phyloP scores from a whole-genome alignment of 2,329 filamentous ascomycete species.

The Huntiella abstrusa region DNA sequence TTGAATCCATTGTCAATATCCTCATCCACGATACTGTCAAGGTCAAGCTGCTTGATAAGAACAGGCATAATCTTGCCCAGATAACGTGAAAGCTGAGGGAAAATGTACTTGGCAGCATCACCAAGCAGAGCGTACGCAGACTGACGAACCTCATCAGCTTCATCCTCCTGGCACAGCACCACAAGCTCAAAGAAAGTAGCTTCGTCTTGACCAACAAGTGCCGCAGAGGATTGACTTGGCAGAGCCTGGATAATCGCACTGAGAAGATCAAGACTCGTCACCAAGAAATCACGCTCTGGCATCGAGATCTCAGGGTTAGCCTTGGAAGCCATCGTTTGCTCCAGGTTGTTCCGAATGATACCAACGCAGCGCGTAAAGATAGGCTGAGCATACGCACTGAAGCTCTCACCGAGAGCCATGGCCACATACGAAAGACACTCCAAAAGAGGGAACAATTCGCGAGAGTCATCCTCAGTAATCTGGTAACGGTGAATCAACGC shows the following conservation, averaged over 20 bases:
- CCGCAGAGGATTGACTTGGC: slow-evolving; percentile 50
- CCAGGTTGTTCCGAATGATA: slow-evolving; percentile 80
- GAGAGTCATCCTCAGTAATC: slow-evolving; percentile 68
- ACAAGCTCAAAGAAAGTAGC: slow-evolving; percentile 81
- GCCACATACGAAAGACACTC: slow-evolving; percentile 93
- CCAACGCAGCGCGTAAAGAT: slow-evolving; percentile 78
- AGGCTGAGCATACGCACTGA: slow-evolving; percentile 66
- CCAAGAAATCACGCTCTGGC: slow-evolving; percentile 91
- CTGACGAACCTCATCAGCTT: slow-evolving; percentile 80
- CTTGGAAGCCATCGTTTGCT: slow-evolving; percentile 54
- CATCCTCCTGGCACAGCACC: slow-evolving; percentile 80
- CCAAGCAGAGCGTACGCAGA: slow-evolving; percentile 89
- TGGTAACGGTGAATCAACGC: slow-evolving; percentile 78
- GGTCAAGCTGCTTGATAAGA: slow-evolving; percentile 71
- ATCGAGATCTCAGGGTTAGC: slow-evolving; percentile 51
- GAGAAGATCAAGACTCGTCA: slow-evolving; percentile 83
- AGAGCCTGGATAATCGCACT: slow-evolving; percentile 88
- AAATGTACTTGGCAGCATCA: slow-evolving; percentile 87
- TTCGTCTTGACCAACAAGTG: slow-evolving; percentile 56
- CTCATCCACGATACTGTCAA: slow-evolving; percentile 58
- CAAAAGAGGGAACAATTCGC: slow-evolving; percentile 86
- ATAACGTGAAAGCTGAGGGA: slow-evolving; percentile 56
- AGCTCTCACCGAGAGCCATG: slow-evolving; percentile 62
- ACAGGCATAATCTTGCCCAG: slow-evolving; percentile 59
- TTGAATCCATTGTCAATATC: slow-evolving; percentile 73